Conservation (phyloP, 2,329 filamentous ascomycete genomes). For the Zasmidium citrigriseum region DNA sequence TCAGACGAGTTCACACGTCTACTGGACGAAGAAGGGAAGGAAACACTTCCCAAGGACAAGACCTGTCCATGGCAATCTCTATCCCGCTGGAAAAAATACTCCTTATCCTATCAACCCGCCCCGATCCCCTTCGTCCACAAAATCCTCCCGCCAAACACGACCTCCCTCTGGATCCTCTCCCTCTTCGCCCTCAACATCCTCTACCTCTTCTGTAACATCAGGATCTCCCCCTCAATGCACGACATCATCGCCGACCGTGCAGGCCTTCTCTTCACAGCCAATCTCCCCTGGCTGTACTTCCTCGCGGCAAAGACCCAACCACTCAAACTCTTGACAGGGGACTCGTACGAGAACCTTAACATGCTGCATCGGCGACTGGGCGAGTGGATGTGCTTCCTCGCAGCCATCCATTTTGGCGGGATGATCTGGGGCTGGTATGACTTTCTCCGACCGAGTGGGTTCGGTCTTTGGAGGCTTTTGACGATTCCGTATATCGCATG, state of each 20-base stretch:
- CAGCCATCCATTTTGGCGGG: constrained; percentile 56
- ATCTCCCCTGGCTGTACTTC: constrained; percentile 60
- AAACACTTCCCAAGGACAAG: not conserved
- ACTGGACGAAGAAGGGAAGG: not conserved
- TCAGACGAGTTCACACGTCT: constrained; percentile 3
- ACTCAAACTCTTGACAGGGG: constrained; percentile 60
- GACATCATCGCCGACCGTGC: constrained; percentile 59
- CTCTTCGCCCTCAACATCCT: constrained; percentile 60
- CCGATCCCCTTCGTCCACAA: constrained; percentile 60
- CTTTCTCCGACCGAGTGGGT: constrained; percentile 46
- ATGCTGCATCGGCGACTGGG: constrained; percentile 66
- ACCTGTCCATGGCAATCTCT: not conserved
- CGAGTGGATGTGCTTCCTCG: constrained; percentile 62
- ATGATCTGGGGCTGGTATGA: constrained; percentile 60
- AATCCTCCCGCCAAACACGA: constrained; percentile 58
- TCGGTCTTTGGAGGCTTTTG: constrained; percentile 50
- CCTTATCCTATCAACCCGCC: constrained; percentile 54
- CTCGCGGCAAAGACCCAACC: constrained; percentile 69
- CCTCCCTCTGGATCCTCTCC: constrained; percentile 53
- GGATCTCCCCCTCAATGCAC: constrained; percentile 34
- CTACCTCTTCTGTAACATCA: constrained; percentile 57
- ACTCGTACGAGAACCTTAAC: constrained; percentile 67
- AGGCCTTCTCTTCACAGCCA: constrained; percentile 55
- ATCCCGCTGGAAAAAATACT: not conserved
- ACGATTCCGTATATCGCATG: constrained; percentile 54